These are phyloP conservation scores for Macrolepiota albuminosa DNA, from an alignment of 768 basidiomycete genomes.

Conservation along the genomic window DNA sequence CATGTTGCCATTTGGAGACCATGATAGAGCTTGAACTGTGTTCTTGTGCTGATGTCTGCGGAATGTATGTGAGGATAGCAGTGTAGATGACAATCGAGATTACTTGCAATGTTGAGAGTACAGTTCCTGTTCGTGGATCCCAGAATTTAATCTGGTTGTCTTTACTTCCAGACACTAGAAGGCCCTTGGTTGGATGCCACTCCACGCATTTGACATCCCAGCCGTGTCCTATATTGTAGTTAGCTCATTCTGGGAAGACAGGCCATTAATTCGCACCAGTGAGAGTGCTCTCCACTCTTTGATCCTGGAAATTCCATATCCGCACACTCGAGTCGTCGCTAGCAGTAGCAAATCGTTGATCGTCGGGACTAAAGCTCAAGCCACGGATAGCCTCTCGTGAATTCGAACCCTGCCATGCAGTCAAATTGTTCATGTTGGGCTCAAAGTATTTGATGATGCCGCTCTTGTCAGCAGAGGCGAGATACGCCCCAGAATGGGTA, in stretches of 20 bases:
- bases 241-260: background rate
- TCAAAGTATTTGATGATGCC: slow-evolving; percentile 99
- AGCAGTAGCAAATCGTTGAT: slow-evolving; percentile 87
- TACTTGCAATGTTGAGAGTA: slow-evolving; percentile 82
- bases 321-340: slow-evolving; percentile 94
- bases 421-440: slow-evolving; percentile 98
- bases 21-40: slow-evolving; percentile 87
- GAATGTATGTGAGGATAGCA: background rate
- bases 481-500: slow-evolving; percentile 89
- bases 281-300: slow-evolving; percentile 81
- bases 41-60: slow-evolving; percentile 96
- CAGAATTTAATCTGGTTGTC: slow-evolving; percentile 99
- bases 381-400: slow-evolving; percentile 91
- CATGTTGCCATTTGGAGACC: slow-evolving; percentile 93
- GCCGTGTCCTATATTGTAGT: slow-evolving; percentile 68
- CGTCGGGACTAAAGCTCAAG: slow-evolving; percentile 88
- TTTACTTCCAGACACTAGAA: slow-evolving; percentile 93
- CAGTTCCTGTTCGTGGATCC: slow-evolving; percentile 93
- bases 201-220: slow-evolving; percentile 99
- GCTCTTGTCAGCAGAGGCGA: slow-evolving; percentile 88
- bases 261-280: slow-evolving; percentile 49
- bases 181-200: slow-evolving; percentile 97
- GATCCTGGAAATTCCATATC: slow-evolving; percentile 94
- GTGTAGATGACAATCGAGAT: background rate
- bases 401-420: slow-evolving; percentile 83